Evolutionary conservation across 78 protist species (phyloP), one percentile per base, ranked within the genome.

Genomic region (Planoprotostelium fungivorum): DNA sequence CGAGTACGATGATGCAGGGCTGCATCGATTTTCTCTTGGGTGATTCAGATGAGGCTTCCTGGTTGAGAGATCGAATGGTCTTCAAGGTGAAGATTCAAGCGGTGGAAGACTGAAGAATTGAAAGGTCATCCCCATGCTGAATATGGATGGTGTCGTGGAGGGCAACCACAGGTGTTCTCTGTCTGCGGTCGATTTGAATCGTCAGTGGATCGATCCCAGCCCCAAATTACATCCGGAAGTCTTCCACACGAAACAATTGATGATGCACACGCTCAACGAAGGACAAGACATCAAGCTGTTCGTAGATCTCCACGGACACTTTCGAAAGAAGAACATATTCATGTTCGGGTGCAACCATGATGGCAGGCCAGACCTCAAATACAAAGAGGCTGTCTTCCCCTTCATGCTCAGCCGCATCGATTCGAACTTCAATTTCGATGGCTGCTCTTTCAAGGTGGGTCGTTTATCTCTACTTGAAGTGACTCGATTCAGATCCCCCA

Each of bases 1-100:
- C 97, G 31, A 85, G 92, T 1, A 94, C 90, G 92, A 96, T 96
- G 91, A 89, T 96, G 90, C 39, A 94, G 39, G 98, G 98, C 35
- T 0, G 94, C 23, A 84, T 96, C 28, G 95, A 93, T 1, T 96
- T 29, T 83, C 89, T 96, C n/a, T 87, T 94, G 31, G 91, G 92
- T 84, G 0, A 9, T n/a, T 38, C 87, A 0, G 34, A 51, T 29
- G 94, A 94, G 37, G 94, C 95, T 9, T 34, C 35, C 29, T 36
- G 86, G n/a, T 93, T 94, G 23, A 94, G 95, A 35, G 95, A 94
- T 23, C 37, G 86, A n/a, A 93, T 89, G 35, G 88, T 93, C 29
- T 93, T 95, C 89, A 89, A 92, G 73, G 73, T 51, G 16, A 51
- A 16, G n/a, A n/a, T n/a, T n/a, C 73, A 51, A 51, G 31, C 5